Evolutionary conservation across 352 stramenopile species (phyloP).

Genomic region (Thalassiosira exigua): DNA sequence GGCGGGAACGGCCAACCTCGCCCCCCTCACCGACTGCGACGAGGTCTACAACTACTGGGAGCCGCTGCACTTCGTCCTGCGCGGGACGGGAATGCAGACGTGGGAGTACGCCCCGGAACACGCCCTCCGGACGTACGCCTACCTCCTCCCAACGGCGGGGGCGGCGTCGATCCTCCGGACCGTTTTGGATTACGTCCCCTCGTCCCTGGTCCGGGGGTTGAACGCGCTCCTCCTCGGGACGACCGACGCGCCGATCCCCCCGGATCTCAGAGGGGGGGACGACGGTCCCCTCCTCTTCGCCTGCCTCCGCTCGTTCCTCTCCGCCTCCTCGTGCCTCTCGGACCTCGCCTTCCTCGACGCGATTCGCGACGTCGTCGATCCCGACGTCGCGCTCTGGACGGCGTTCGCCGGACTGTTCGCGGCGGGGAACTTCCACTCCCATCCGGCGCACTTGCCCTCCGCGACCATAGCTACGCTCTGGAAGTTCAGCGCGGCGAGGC

Average conservation of each 20-base stretch:
- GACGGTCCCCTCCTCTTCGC: slow-evolving; percentile 91
- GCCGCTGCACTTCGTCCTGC: slow-evolving; percentile 96
- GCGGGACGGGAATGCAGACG: slow-evolving; percentile 80
- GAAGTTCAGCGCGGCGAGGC: slow-evolving; percentile 50
- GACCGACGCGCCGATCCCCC: slow-evolving; percentile 20
- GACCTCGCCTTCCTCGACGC: slow-evolving; percentile 90
- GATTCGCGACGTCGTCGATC: slow-evolving; percentile 48
- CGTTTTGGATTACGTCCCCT: slow-evolving; percentile 25
- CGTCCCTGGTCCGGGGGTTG: slow-evolving; percentile 13
- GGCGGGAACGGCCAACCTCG: slow-evolving; percentile 70
- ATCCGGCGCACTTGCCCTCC: slow-evolving; percentile 92
- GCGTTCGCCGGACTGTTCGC: slow-evolving; percentile 88
- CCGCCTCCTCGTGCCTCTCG: slow-evolving; percentile 84
- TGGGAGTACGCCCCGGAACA: slow-evolving; percentile 91
- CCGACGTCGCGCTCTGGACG: slow-evolving; percentile 44
- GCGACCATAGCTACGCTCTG: slow-evolving; percentile 78
- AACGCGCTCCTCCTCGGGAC: slow-evolving; percentile 26
- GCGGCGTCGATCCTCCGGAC: slow-evolving; percentile 60
- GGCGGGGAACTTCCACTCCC: slow-evolving; percentile 92
- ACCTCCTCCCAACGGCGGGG: slow-evolving; percentile 85
- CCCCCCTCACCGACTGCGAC: slow-evolving; percentile 94
- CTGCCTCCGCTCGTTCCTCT: slow-evolving; percentile 87
- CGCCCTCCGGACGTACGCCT: slow-evolving; percentile 95
- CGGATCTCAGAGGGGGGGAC: neutral
- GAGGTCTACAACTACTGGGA: slow-evolving; percentile 99